Evolutionary conservation across 345 rosid species (phyloP).

Genomic region (Murraya koenigii): DNA sequence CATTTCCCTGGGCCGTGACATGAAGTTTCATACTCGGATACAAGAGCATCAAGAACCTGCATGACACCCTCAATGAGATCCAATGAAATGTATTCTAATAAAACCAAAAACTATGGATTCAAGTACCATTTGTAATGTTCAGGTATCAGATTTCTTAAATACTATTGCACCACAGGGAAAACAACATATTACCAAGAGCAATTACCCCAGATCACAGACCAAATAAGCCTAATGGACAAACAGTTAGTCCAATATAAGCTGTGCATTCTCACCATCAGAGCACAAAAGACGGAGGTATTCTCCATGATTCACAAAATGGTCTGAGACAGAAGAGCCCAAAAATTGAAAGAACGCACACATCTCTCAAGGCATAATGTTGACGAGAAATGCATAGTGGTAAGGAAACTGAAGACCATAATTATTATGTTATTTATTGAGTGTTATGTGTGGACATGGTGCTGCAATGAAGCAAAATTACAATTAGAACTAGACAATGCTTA

Average conservation of each 20-base stretch:
- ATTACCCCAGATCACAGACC: not conserved
- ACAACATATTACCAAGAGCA: not conserved
- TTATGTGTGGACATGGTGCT: not conserved
- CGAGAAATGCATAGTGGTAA: not conserved
- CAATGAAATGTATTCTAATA: not conserved
- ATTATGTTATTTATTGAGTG: not conserved
- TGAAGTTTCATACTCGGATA: constrained; percentile 71
- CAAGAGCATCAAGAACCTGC: constrained; percentile 82
- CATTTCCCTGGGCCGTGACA: constrained; percentile 91
- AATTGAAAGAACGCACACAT: not conserved
- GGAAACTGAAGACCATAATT: not conserved
- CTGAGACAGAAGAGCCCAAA: not conserved
- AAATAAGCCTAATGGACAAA: not conserved
- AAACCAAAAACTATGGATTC: not conserved
- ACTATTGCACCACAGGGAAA: not conserved
- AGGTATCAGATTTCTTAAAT: not conserved
- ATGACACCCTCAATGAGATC: constrained; percentile 10
- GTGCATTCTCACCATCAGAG: not conserved
- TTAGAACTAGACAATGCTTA: constrained; percentile 21
- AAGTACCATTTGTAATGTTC: not conserved
- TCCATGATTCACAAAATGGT: not conserved
- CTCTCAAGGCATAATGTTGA: not conserved
- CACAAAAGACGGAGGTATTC: not conserved
- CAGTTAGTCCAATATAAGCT: not conserved
- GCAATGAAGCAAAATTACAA: not conserved